Conservation (phyloP, 2,329 filamentous ascomycete genomes). For the Alternaria dauci region DNA sequence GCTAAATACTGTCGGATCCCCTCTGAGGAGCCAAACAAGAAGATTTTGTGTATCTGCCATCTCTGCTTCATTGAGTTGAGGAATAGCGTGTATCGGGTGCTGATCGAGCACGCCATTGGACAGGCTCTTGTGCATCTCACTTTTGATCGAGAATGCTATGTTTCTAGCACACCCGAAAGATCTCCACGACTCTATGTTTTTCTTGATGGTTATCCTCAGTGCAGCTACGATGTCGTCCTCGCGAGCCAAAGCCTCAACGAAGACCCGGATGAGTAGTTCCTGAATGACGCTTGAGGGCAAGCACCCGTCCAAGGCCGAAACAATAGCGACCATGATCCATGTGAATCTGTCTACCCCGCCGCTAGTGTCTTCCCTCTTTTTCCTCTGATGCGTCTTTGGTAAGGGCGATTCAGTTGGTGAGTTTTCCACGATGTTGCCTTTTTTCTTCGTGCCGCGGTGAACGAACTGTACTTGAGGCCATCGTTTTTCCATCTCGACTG, state of each 20-base stretch:
- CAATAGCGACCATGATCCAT: background rate
- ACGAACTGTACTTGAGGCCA: background rate
- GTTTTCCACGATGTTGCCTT: background rate
- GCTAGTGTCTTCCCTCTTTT: background rate
- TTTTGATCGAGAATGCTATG: background rate
- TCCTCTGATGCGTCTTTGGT: background rate
- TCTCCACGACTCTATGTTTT: background rate
- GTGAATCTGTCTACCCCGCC: background rate
- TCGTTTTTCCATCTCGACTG: conserved; percentile 1
- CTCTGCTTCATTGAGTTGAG: background rate
- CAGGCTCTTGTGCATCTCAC: background rate
- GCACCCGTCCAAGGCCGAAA: background rate
- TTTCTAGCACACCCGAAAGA: background rate
- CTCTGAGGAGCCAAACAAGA: background rate
- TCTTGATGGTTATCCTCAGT: background rate
- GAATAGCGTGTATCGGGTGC: background rate
- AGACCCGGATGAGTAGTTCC: background rate
- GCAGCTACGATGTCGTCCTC: background rate
- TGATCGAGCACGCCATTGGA: background rate
- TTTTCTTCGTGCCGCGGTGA: background rate
- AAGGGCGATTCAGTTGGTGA: background rate
- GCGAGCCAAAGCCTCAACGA: background rate
- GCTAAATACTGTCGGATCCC: background rate
- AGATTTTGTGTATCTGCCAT: background rate
- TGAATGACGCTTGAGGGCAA: background rate